These are phyloP conservation scores for Exophiala mesophila DNA, from an alignment of 2,329 filamentous ascomycete genomes.

Conservation along the genomic window DNA sequence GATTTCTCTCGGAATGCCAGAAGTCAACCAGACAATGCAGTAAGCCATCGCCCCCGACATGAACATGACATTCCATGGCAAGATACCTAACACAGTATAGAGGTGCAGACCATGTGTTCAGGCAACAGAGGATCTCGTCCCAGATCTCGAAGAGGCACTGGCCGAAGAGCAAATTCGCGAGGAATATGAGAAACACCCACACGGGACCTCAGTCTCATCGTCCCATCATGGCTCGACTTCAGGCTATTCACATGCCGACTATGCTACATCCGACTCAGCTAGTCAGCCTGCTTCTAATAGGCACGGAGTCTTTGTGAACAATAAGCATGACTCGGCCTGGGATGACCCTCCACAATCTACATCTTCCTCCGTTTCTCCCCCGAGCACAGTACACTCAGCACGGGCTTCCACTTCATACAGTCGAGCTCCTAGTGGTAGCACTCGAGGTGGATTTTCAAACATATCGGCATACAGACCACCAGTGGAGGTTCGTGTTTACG, in stretches of 20 bases:
- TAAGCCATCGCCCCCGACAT: conserved; percentile 30
- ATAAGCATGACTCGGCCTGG: conserved; percentile 8
- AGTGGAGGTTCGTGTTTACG: background rate
- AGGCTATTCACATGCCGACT: no score
- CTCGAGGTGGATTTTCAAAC: background rate
- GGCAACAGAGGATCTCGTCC: conserved; percentile 31
- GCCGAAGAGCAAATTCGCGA: conserved; percentile 30
- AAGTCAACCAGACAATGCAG: conserved; percentile 41
- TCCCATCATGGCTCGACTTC: no score
- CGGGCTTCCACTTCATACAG: background rate
- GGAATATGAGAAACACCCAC: conserved; percentile 4
- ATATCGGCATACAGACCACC: background rate
- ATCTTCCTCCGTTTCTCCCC: background rate
- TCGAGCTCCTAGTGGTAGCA: background rate
- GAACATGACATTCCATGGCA: background rate
- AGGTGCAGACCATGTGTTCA: conserved; percentile 38
- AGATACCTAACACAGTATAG: background rate
- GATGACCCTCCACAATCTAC: background rate
- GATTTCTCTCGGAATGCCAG: conserved; percentile 49
- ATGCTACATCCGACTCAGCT: no score
- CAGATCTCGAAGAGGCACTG: conserved; percentile 26
- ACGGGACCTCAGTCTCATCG: background rate
- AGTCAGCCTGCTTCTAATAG: no score
- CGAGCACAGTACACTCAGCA: background rate
- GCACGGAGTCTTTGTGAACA: conserved; percentile 4